Conservation (phyloP, 352 stramenopile genomes). For the Phytophthora quininea region DNA sequence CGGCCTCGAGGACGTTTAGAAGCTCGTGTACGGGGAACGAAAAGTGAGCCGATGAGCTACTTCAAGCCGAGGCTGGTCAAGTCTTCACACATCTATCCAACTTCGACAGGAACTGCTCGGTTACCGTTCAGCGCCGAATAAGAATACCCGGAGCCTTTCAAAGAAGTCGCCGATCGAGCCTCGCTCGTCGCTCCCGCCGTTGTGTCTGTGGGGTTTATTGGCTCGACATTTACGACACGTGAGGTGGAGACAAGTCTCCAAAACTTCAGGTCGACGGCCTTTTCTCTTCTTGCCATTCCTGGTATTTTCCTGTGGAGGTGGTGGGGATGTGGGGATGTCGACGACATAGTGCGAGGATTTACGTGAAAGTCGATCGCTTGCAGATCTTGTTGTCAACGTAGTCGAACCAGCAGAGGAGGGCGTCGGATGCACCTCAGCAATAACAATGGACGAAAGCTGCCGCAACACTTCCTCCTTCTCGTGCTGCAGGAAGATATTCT, state of each 20-base stretch:
- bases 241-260: slow-evolving; percentile 76
- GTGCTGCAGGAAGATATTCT: slow-evolving; percentile 73
- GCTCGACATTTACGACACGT: slow-evolving; percentile 57
- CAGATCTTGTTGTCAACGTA: slow-evolving; percentile 7
- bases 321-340: slow-evolving; percentile 15
- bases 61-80: not conserved
- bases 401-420: not conserved
- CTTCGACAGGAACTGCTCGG: not conserved
- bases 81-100: slow-evolving; percentile 28
- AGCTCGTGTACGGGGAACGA: slow-evolving; percentile 14
- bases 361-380: slow-evolving; percentile 32
- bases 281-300: slow-evolving; percentile 32
- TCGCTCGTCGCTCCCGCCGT: slow-evolving; percentile 26
- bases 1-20: slow-evolving; percentile 3
- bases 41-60: slow-evolving; percentile 22
- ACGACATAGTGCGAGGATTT: slow-evolving; percentile 35
- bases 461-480: slow-evolving; percentile 62
- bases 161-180: slow-evolving; percentile 38
- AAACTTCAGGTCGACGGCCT: slow-evolving; percentile 55
- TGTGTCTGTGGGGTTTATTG: slow-evolving; percentile 28
- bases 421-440: slow-evolving; percentile 45
- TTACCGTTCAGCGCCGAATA: slow-evolving; percentile 36
- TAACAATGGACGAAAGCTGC: slow-evolving; percentile 33
- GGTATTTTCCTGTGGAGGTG: slow-evolving; percentile 11
- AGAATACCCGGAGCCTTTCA: slow-evolving; percentile 47